phyloP scores from a whole-genome alignment of 495 filamentous ascomycete genomes.

The Xylaria acuta region DNA sequence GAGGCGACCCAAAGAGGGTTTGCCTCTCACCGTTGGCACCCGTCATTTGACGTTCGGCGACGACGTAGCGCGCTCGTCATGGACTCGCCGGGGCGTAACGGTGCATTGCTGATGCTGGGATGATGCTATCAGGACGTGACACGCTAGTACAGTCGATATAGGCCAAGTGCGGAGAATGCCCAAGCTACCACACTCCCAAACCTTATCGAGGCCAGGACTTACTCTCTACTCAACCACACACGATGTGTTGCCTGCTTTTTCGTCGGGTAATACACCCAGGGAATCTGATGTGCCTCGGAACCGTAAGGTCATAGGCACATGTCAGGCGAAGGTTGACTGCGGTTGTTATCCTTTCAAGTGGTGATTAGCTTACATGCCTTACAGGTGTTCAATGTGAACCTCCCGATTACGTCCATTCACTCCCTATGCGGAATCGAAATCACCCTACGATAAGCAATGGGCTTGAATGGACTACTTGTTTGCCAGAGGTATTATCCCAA shows the following conservation, averaged over 20 bases:
- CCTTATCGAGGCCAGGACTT: conserved; percentile 14
- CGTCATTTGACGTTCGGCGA: background rate
- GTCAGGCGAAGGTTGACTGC: background rate
- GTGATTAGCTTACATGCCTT: background rate
- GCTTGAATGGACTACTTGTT: background rate
- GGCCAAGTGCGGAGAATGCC: background rate
- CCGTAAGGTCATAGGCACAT: background rate
- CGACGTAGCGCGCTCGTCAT: conserved; percentile 25
- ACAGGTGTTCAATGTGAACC: background rate
- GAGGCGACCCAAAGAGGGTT: background rate
- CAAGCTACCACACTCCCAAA: background rate
- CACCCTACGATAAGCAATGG: no score
- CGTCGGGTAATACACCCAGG: background rate
- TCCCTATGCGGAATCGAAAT: no score
- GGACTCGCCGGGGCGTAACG: background rate
- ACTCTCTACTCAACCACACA: background rate
- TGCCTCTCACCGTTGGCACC: conserved; percentile 7
- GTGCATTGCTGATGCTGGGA: conserved; percentile 10
- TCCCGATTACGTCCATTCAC: background rate
- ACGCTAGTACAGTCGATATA: background rate
- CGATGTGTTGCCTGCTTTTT: background rate
- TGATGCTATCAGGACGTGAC: conserved; percentile 18
- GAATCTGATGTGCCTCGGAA: background rate
- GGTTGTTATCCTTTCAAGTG: background rate
- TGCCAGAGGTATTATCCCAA: background rate